Percentiles rank a stretch among this genome's conserved stretches.
These are phyloP conservation scores for Gossypium trilobum DNA, from an alignment of 441 rosid species.

Conservation along the genomic window DNA sequence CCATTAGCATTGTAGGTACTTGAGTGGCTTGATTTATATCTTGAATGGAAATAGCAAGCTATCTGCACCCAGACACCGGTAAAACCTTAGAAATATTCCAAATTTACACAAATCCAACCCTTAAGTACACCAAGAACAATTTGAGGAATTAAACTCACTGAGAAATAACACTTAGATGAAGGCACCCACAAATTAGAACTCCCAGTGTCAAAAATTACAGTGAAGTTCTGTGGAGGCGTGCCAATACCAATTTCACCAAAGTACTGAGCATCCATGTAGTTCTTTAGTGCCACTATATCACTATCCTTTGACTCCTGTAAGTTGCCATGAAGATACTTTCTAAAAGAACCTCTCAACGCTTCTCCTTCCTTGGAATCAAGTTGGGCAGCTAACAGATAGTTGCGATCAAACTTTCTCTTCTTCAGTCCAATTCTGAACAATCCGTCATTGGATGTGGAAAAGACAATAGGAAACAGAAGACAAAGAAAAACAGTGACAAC, in stretches of 20 bases:
- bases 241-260: constrained; percentile 80
- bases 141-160: constrained; percentile 36
- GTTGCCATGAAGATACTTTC: constrained; percentile 34
- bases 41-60: constrained; percentile 67
- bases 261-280: constrained; percentile 79
- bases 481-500: constrained; percentile 22
- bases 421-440: constrained; percentile 58
- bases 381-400: constrained; percentile 38
- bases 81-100: background rate
- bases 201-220: constrained; percentile 81
- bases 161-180: constrained; percentile 65
- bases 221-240: constrained; percentile 66
- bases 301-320: constrained; percentile 37
- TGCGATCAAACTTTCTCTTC: constrained; percentile 49
- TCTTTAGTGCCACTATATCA: constrained; percentile 52
- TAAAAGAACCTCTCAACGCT: constrained; percentile 30
- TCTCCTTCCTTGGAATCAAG: constrained; percentile 43
- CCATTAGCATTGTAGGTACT: constrained; percentile 62
- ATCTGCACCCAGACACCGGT: constrained; percentile 29
- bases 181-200: constrained; percentile 88
- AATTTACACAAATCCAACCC: background rate
- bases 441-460: constrained; percentile 36
- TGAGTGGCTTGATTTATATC: constrained; percentile 54
- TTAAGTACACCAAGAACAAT: background rate
- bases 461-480: constrained; percentile 18